Percentiles rank a stretch among this genome's conserved stretches.
These are phyloP conservation scores for Onygenales sp. DNA, from an alignment of 2,329 filamentous ascomycete species.

Conservation along the genomic window DNA sequence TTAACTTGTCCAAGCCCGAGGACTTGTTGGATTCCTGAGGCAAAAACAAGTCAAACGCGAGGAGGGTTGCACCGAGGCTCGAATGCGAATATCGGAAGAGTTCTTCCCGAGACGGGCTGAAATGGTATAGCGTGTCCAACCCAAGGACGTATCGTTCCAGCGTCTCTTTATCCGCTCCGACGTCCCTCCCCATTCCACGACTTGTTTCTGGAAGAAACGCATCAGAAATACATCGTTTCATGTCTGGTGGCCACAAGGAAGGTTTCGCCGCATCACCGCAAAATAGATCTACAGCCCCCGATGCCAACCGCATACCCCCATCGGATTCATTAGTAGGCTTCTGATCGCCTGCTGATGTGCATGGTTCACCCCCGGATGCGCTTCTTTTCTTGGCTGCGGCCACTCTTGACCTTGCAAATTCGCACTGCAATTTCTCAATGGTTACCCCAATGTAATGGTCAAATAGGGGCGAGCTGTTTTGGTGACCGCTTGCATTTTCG, in stretches of 20 bases:
- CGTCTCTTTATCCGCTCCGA: no score
- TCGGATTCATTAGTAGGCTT: background rate
- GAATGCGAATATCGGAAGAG: constrained; percentile 35
- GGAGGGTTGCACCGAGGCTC: constrained; percentile 39
- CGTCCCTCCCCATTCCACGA: constrained; percentile 14
- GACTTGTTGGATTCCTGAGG: constrained; percentile 10
- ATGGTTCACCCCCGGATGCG: background rate
- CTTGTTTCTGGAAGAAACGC: constrained; percentile 28
- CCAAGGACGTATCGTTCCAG: constrained; percentile 32
- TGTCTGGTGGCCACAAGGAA: constrained; percentile 4
- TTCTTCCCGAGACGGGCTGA: constrained; percentile 41
- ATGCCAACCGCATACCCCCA: background rate
- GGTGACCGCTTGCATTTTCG: background rate
- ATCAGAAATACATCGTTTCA: constrained; percentile 2
- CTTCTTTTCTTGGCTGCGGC: background rate
- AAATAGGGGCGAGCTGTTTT: constrained; percentile 12
- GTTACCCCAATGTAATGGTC: constrained; percentile 47
- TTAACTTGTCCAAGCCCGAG: constrained; percentile 5
- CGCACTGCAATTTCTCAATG: constrained; percentile 38
- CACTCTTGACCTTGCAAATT: constrained; percentile 17
- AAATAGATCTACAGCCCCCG: constrained; percentile 26
- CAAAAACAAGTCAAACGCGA: constrained; percentile 48
- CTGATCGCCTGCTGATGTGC: background rate
- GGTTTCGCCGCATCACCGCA: constrained; percentile 43
- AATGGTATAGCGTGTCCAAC: constrained; percentile 50